Base-by-base conservation (phyloP, 2,329 filamentous ascomycete species). In the Colletotrichum sansevieriae region DNA sequence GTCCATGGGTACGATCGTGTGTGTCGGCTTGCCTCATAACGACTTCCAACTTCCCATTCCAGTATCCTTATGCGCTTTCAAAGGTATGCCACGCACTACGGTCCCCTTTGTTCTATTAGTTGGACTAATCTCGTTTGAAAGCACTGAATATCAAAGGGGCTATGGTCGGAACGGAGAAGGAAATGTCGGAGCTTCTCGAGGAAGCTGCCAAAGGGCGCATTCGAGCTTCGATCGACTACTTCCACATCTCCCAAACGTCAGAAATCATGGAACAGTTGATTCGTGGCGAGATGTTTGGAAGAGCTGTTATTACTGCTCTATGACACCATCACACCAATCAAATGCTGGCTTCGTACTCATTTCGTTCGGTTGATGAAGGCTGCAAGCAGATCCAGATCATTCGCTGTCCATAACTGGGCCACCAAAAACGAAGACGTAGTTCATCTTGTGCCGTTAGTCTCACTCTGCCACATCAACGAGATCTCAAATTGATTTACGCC, bases 1-100 rank as follows among this genome's bases (percentile, higher is more conserved):
- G 12, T 76, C 76, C 1, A 74, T 74, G 71, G 76, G 73, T 2
- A 62, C 72, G 0, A 72, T 78, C 3, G 67, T 75, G 1, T 72
- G 68, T 0, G 72, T 78, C 9, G 76, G 76, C 0, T 33, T 78
- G 0, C 76, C 76, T 0, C 63, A 62, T 0, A 74, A 76, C 7
- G 75, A 77, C 7, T 78, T 76, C 3, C 70, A 63, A 0, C 65
- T 78, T 3, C 76, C 76, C 0, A 59, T 78, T 0, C 65, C 75
- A 2, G 55, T 70, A 6, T 35, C 61, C 2, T 29, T 57, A 2
- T 59, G 54, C 37, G 59, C 65, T 1, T 11, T 52, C 6, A 70
- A 64, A 47, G 65, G 65, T 70, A 41, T 4, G 43, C 41, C 37
- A 2, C 9, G 0, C 2, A 9, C 2, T 2, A 15, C 12, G 1